Conservation (phyloP, 2,329 filamentous ascomycete genomes). For the Paecilomyces formosus region DNA sequence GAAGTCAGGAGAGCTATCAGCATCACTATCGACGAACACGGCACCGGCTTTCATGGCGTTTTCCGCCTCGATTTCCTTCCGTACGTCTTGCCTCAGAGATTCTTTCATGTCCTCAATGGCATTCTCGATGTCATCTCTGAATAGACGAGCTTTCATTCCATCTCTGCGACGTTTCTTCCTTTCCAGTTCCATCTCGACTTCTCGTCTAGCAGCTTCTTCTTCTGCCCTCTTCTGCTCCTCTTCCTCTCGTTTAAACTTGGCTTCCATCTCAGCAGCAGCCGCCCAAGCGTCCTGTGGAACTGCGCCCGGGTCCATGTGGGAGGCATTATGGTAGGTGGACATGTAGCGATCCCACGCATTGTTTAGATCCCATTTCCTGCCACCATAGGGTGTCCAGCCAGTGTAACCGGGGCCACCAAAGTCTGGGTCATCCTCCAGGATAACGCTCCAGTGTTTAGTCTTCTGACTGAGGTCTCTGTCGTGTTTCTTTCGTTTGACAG, state of each 20-base stretch:
- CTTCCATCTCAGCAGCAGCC: neutral
- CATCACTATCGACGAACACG: neutral
- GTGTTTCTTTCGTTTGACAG: conserved; percentile 13
- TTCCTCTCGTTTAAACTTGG: neutral
- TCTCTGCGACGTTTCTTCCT: conserved; percentile 3
- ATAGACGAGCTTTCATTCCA: conserved; percentile 7
- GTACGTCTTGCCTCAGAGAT: neutral
- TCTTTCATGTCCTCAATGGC: neutral
- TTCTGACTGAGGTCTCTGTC: conserved; percentile 11
- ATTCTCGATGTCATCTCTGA: conserved; percentile 8
- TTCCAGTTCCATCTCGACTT: neutral
- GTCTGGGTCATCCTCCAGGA: neutral
- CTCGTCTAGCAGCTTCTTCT: neutral
- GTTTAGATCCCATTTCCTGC: neutral
- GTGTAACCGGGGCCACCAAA: neutral
- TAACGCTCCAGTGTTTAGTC: neutral
- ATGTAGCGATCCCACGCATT: conserved; percentile 13
- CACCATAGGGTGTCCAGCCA: conserved; percentile 8
- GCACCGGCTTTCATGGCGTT: neutral
- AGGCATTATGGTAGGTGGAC: conserved; percentile 21
- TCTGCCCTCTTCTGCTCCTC: neutral
- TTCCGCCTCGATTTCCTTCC: neutral
- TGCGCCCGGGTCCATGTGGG: conserved; percentile 22
- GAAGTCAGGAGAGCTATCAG: neutral
- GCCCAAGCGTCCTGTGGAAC: conserved; percentile 1